These are phyloP conservation scores for Trichoderma sp. DNA, from an alignment of 2,329 filamentous ascomycete species.

Conservation along the genomic window DNA sequence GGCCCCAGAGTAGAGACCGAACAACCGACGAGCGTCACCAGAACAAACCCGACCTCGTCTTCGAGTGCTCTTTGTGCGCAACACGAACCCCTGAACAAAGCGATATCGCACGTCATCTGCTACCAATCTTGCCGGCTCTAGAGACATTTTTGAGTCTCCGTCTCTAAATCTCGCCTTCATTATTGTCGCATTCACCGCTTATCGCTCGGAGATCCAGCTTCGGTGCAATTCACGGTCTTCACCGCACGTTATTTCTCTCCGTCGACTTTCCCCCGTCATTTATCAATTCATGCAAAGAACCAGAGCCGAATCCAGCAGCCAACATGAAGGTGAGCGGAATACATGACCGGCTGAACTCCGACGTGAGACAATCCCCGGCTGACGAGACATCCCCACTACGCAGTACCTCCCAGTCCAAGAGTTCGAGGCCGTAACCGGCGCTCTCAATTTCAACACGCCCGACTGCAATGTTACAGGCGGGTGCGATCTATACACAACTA, in stretches of 20 bases:
- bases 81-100: neutral
- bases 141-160: neutral
- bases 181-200: neutral
- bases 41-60: conserved; percentile 21
- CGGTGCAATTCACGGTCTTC: neutral
- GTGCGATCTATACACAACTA: conserved; percentile 97
- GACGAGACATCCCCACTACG: conserved; percentile 20
- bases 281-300: neutral
- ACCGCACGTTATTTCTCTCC: neutral
- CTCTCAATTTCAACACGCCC: conserved; percentile 92
- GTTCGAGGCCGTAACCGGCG: conserved; percentile 87
- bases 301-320: conserved; percentile 7
- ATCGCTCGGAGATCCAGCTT: neutral
- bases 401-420: conserved; percentile 91
- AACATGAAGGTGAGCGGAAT: conserved; percentile 42
- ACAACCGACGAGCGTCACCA: neutral
- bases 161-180: neutral
- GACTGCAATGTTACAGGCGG: conserved; percentile 91
- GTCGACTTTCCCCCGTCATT: neutral
- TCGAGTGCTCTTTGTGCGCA: neutral
- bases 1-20: neutral
- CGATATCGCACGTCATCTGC: neutral
- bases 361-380: conserved; percentile 21
- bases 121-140: neutral
- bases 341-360: neutral